These are phyloP conservation scores for Amphibolis antarctica DNA, from an alignment of 106 monocot genomes.

Conservation along the genomic window DNA sequence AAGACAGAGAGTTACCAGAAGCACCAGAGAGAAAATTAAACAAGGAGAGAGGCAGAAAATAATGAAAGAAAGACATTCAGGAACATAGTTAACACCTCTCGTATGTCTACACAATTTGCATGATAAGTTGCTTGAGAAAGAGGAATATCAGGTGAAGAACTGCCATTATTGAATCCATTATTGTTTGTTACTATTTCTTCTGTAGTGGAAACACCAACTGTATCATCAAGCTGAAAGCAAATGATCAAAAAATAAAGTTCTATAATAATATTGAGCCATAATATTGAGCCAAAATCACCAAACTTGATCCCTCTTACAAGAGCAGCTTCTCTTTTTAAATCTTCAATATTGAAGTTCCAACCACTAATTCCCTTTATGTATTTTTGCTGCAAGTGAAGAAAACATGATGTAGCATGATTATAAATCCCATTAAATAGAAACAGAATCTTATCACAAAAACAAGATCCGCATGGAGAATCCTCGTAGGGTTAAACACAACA, in stretches of 20 bases:
- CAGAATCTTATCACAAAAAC: too few species aligned
- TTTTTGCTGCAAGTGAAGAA: slow-evolving; percentile 47
- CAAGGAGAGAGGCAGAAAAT: too few species aligned
- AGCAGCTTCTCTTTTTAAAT: slow-evolving; percentile 82
- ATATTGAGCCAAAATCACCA: background rate
- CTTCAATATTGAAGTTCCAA: slow-evolving; percentile 95
- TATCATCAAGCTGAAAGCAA: slow-evolving; percentile 40
- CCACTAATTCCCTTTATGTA: slow-evolving; percentile 88
- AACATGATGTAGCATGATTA: too few species aligned
- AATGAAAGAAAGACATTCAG: background rate
- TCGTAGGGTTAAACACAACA: too few species aligned
- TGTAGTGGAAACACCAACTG: slow-evolving; percentile 21
- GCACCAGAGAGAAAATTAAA: slow-evolving; percentile 8
- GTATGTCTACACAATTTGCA: slow-evolving; percentile 8
- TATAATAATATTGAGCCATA: slow-evolving; percentile 3
- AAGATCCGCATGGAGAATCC: too few species aligned
- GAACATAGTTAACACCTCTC: slow-evolving; percentile 34
- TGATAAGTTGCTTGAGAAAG: slow-evolving; percentile 18
- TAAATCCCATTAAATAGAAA: too few species aligned
- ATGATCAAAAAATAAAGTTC: background rate
- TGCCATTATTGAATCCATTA: slow-evolving; percentile 12
- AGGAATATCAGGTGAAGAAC: slow-evolving; percentile 11
- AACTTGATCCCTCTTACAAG: slow-evolving; percentile 39
- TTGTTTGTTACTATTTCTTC: slow-evolving; percentile 35
- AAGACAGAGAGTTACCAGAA: too few species aligned